Percentiles rank a stretch among this genome's conserved stretches.
phyloP scores from a whole-genome alignment of 768 basidiomycete species.

The Serpula lacrymans region DNA sequence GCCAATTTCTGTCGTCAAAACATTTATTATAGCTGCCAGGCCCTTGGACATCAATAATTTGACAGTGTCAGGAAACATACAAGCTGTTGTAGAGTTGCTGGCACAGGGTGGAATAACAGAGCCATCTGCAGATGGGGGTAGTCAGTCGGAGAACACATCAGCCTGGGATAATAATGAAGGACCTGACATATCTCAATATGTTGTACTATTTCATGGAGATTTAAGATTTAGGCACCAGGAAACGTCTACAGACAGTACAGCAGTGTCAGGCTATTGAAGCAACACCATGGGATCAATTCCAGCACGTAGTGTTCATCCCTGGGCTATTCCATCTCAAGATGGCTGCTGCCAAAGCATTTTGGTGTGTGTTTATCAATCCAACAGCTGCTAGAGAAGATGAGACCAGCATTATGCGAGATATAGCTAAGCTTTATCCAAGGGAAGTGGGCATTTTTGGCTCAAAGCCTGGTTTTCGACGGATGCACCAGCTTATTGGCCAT shows the following conservation, averaged over 20 bases:
- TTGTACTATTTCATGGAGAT: constrained; percentile 19
- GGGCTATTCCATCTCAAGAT: constrained; percentile 36
- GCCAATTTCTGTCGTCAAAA: constrained; percentile 19
- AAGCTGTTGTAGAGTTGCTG: constrained; percentile 12
- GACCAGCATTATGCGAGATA: constrained; percentile 16
- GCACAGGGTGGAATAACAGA: constrained; percentile 2
- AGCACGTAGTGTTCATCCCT: constrained; percentile 29
- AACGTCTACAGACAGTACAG: constrained; percentile 11
- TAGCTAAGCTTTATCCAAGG: constrained; percentile 21
- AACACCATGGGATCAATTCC: constrained; percentile 25
- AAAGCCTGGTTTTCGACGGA: constrained; percentile 33
- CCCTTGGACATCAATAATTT: constrained; percentile 21
- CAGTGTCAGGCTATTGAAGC: constrained; percentile 21
- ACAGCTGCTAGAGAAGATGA: constrained; percentile 2
- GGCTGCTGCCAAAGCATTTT: constrained; percentile 24
- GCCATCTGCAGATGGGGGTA: neutral
- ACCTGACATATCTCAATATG: constrained; percentile 6
- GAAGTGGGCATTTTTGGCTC: constrained; percentile 28
- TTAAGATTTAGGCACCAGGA: constrained; percentile 22
- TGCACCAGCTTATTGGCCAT: constrained; percentile 35
- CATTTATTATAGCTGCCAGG: constrained; percentile 12
- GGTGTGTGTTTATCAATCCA: constrained; percentile 12
- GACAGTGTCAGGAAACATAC: constrained; percentile 16
- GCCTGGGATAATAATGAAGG: too few relatives aligned
- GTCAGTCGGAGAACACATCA: neutral